phyloP scores from a whole-genome alignment of 129 eudicot species.

The Chrysanthemum lavandulifolium region DNA sequence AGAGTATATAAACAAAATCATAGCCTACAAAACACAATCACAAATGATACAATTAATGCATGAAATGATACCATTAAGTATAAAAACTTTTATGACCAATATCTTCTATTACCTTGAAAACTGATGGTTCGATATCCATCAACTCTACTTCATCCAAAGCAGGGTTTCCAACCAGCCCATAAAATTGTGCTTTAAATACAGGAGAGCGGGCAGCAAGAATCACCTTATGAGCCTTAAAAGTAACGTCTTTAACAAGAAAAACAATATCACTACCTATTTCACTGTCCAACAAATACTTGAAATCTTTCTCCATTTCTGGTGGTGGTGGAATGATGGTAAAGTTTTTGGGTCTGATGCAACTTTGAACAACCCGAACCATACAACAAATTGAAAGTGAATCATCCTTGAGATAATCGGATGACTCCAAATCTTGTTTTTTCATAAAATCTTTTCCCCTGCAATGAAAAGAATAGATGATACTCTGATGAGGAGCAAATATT shows the following conservation, averaged over 20 bases:
- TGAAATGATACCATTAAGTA: neutral
- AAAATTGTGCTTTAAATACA: neutral
- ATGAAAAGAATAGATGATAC: neutral
- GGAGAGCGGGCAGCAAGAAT: neutral
- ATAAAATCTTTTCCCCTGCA: neutral
- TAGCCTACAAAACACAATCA: slow-evolving; percentile 53
- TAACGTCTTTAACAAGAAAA: neutral
- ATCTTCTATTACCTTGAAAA: slow-evolving; percentile 13
- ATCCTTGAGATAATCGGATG: neutral
- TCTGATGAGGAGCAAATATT: neutral
- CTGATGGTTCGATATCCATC: neutral
- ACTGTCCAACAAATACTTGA: neutral
- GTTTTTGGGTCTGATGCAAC: neutral
- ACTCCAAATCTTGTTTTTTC: neutral
- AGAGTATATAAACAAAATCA: slow-evolving; percentile 71
- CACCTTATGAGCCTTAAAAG: neutral
- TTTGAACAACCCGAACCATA: neutral
- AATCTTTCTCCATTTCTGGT: neutral
- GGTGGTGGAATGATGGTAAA: neutral
- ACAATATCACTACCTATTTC: neutral
- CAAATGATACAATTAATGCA: slow-evolving; percentile 5
- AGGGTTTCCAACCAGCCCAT: neutral
- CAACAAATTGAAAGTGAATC: neutral
- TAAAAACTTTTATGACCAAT: neutral
- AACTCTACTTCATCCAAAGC: neutral